Base-by-base conservation (phyloP, 1,284 basidiomycete species). In the Anthracocystis setariae region DNA sequence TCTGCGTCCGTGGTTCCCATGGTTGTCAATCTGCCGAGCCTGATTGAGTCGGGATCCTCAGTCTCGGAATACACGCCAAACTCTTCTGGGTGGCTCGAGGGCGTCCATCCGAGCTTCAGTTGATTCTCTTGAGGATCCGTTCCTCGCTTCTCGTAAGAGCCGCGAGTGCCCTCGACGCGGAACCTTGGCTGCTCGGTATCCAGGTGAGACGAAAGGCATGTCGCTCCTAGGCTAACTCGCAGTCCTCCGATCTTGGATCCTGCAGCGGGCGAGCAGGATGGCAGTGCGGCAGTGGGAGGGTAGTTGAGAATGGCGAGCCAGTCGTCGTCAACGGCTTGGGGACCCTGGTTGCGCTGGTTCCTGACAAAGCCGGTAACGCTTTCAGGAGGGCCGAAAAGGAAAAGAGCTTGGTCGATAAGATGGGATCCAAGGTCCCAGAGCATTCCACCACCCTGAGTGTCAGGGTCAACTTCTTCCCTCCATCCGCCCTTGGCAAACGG, bases 121-220 rank as follows among this genome's bases (percentile, higher is more conserved):
- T 82, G 81, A 43, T 71, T 67, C 53, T 81, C 81, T 46, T 82
- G 81, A 10, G 81, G 81, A 51, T 82, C 81, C 0, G 68, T 72
- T 21, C 79, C 81, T 9, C 55, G 55, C 68, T 81, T 82, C 38
- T 74, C 70, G 69, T 79, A 82, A 40, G 60, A 65, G 27, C 80
- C 80, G 3, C 66, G 56, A 1, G 72, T 76, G 21, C 78, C 80
- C 50, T 80, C 73, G 12, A 82, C 67, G 1, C 74, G 47, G 59
- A 77, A 82, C 3, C 80, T 53, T 4, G 68, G 70, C 57, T 81
- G 79, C 46, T 80, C 77, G 23, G 71, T 69, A 25, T 79, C 72
- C 8, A 74, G 54, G 48, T 80, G 77, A n/a, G 78, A 61, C 1
- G 76, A 74, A 13, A 81, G 64, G 39, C 76, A 78, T 8, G 76